Evolutionary conservation across 805 yeast genomes (phyloP).

Genomic region (Zygosaccharomyces rouxii): DNA sequence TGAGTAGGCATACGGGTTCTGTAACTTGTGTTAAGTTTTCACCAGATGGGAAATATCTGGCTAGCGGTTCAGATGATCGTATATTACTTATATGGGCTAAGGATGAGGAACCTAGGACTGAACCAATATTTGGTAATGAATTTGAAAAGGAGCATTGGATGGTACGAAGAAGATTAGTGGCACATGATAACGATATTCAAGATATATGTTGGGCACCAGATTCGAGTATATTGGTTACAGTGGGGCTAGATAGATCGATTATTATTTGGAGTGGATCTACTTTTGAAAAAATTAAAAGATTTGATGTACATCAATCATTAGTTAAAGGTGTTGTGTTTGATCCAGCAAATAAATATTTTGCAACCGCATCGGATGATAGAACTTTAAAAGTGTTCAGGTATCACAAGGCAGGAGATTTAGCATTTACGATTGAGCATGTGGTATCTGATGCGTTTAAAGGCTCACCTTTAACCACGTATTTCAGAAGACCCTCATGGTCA

Average conservation of each 20-base stretch:
- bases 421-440: slow-evolving; percentile 81
- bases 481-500: slow-evolving; percentile 81
- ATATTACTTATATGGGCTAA: slow-evolving; percentile 89
- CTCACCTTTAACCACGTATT: slow-evolving; percentile 90
- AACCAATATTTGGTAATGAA: slow-evolving; percentile 62
- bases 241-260: slow-evolving; percentile 88
- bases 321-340: slow-evolving; percentile 97
- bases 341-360: slow-evolving; percentile 96
- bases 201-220: slow-evolving; percentile 99
- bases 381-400: slow-evolving; percentile 84
- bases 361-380: slow-evolving; percentile 94
- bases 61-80: slow-evolving; percentile 94
- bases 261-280: slow-evolving; percentile 92
- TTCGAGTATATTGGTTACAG: slow-evolving; percentile 82
- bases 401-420: slow-evolving; percentile 65
- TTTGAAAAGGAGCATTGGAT: slow-evolving; percentile 91
- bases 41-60: slow-evolving; percentile 85
- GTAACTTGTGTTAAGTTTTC: slow-evolving; percentile 91
- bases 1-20: slow-evolving; percentile 96
- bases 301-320: slow-evolving; percentile 90
- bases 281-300: slow-evolving; percentile 77
- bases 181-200: slow-evolving; percentile 96
- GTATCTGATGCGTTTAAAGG: slow-evolving; percentile 80
- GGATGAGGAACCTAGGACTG: slow-evolving; percentile 52
- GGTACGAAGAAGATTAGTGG: slow-evolving; percentile 84